Conservation (phyloP, 228 moss, liverwort and hornwort genomes). For the Sphagnum fallax region DNA sequence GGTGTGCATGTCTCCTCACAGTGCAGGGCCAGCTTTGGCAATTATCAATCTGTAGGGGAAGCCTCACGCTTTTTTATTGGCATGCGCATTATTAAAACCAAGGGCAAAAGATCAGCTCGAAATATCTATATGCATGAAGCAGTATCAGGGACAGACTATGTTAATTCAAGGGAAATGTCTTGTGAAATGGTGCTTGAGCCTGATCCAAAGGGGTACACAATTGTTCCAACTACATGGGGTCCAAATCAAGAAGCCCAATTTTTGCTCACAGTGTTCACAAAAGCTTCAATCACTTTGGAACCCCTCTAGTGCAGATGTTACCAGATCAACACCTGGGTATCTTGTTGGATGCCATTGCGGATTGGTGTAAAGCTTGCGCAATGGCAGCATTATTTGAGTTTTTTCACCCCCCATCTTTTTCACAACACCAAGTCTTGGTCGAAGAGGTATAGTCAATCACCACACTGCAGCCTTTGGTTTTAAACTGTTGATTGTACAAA, state of each 20-base stretch:
- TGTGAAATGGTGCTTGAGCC: conserved; percentile 97
- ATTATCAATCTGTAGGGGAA: conserved; percentile 78
- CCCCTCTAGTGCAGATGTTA: conserved; percentile 35
- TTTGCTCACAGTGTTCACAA: conserved; percentile 92
- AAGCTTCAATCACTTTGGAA: conserved; percentile 92
- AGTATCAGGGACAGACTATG: conserved; percentile 89
- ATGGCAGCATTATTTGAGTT: not conserved
- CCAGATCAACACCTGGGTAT: no score
- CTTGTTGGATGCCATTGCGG: not conserved
- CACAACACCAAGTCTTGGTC: not conserved
- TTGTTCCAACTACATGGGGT: conserved; percentile 88
- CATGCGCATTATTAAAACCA: conserved; percentile 92
- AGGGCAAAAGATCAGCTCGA: conserved; percentile 77
- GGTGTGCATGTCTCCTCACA: conserved; percentile 86
- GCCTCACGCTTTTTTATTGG: conserved; percentile 80
- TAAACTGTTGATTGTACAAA: no score
- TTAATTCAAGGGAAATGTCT: conserved; percentile 88
- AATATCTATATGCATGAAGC: conserved; percentile 93
- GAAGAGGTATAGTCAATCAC: not conserved
- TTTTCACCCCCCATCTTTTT: not conserved
- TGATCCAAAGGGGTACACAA: conserved; percentile 97
- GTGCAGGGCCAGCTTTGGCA: conserved; percentile 68
- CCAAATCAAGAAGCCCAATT: conserved; percentile 97
- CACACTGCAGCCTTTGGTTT: no score
- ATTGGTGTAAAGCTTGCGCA: not conserved